Evolutionary conservation across 169 alveolate species (phyloP).

Genomic region (Cryptosporidium sp.): DNA sequence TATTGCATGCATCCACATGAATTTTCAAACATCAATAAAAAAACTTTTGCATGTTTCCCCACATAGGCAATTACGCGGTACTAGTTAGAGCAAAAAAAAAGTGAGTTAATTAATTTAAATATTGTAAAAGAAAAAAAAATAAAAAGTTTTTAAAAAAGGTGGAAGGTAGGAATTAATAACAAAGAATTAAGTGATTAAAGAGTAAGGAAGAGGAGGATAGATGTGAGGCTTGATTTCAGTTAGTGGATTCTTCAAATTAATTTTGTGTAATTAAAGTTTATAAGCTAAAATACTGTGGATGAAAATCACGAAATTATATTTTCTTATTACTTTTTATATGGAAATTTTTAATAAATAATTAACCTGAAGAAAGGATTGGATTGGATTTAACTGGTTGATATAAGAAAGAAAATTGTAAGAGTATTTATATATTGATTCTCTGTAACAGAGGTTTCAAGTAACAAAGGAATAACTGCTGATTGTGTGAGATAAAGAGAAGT

Average conservation of each 20-base stretch:
- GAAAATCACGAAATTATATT: background rate
- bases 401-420: background rate
- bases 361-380: background rate
- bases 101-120: conserved; percentile 1
- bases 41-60: conserved; percentile 67
- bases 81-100: conserved; percentile 11
- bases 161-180: background rate
- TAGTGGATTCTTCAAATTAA: background rate
- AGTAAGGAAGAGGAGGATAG: background rate
- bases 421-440: background rate
- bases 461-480: background rate
- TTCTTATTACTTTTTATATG: background rate
- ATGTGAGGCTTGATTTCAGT: background rate
- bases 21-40: background rate
- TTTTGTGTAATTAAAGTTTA: background rate
- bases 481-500: background rate
- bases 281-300: background rate
- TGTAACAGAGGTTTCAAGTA: background rate
- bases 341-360: too few relatives aligned
- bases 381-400: background rate
- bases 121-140: background rate
- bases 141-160: background rate
- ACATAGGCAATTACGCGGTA: conserved; percentile 43
- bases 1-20: conserved; percentile 68
- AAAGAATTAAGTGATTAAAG: background rate